These are phyloP conservation scores for Eutrema japonicum DNA, from an alignment of 345 rosid species.

Conservation along the genomic window DNA sequence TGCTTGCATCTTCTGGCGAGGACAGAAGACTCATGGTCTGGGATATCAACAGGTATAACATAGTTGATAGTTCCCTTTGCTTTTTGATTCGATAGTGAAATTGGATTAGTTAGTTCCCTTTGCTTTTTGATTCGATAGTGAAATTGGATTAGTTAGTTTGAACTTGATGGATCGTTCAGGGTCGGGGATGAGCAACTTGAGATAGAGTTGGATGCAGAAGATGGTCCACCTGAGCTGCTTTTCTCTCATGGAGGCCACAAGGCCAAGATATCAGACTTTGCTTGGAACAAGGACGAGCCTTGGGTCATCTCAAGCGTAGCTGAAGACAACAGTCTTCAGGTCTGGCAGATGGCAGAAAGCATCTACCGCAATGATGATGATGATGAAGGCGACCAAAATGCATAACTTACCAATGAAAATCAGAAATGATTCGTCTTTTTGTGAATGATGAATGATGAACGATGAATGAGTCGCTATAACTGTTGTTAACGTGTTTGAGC, in stretches of 20 bases:
- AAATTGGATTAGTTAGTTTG: constrained; percentile 16
- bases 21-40: constrained; percentile 90
- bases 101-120: constrained; percentile 5
- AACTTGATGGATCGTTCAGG: constrained; percentile 45
- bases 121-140: not conserved
- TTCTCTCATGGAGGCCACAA: constrained; percentile 90
- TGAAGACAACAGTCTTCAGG: constrained; percentile 73
- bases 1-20: constrained; percentile 88
- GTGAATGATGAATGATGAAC: not conserved
- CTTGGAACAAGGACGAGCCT: constrained; percentile 75
- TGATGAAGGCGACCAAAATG: constrained; percentile 29
- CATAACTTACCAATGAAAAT: constrained; percentile 23
- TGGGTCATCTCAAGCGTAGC: constrained; percentile 86
- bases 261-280: constrained; percentile 80
- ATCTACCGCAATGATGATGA: constrained; percentile 61
- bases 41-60: constrained; percentile 90
- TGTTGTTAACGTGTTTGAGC: constrained; percentile 13
- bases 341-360: constrained; percentile 82
- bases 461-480: not conserved
- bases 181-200: constrained; percentile 85
- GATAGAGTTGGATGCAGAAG: constrained; percentile 74
- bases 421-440: constrained; percentile 26
- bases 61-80: not conserved
- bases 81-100: constrained; percentile 1
- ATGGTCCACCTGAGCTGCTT: constrained; percentile 83